Conservation (phyloP, 805 yeast genomes). For the Nakazawaea siamensis region DNA sequence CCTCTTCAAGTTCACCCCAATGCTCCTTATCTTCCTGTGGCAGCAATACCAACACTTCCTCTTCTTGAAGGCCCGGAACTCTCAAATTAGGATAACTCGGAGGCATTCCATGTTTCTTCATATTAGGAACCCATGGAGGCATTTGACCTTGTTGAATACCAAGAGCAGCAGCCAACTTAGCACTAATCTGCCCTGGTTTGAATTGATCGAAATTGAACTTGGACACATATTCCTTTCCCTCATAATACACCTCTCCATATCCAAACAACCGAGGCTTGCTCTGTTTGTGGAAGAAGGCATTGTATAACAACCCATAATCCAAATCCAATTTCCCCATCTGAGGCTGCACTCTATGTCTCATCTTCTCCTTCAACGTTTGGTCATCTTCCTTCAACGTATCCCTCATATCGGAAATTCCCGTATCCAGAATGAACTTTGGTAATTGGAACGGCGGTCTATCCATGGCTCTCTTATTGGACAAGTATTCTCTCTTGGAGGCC, state of each 20-base stretch:
- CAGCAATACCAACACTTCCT: slow-evolving; percentile 11
- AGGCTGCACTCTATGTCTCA: slow-evolving; percentile 83
- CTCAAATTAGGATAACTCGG: slow-evolving; percentile 67
- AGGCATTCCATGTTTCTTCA: slow-evolving; percentile 72
- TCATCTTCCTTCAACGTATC: slow-evolving; percentile 46
- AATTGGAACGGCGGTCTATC: slow-evolving; percentile 68
- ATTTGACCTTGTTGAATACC: slow-evolving; percentile 41
- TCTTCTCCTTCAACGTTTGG: slow-evolving; percentile 56
- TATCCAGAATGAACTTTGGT: slow-evolving; percentile 69
- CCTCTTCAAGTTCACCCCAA: slow-evolving; percentile 25
- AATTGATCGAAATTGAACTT: slow-evolving; percentile 23
- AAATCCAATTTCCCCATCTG: slow-evolving; percentile 80
- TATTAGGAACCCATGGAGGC: slow-evolving; percentile 75
- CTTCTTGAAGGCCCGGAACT: slow-evolving; percentile 41
- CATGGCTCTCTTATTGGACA: slow-evolving; percentile 55
- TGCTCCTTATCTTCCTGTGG: slow-evolving; percentile 20
- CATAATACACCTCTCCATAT: slow-evolving; percentile 75
- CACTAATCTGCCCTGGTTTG: slow-evolving; percentile 65
- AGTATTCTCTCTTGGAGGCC: slow-evolving; percentile 69
- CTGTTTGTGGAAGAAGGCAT: slow-evolving; percentile 82
- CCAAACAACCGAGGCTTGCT: slow-evolving; percentile 58
- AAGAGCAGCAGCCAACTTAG: slow-evolving; percentile 55
- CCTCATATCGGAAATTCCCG: slow-evolving; percentile 87
- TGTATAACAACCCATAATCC: slow-evolving; percentile 73
- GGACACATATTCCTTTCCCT: slow-evolving; percentile 49